Evolutionary conservation across 495 filamentous ascomycete genomes (phyloP), one percentile per base, ranked within the genome.

Genomic region (Penicillium lividum): DNA sequence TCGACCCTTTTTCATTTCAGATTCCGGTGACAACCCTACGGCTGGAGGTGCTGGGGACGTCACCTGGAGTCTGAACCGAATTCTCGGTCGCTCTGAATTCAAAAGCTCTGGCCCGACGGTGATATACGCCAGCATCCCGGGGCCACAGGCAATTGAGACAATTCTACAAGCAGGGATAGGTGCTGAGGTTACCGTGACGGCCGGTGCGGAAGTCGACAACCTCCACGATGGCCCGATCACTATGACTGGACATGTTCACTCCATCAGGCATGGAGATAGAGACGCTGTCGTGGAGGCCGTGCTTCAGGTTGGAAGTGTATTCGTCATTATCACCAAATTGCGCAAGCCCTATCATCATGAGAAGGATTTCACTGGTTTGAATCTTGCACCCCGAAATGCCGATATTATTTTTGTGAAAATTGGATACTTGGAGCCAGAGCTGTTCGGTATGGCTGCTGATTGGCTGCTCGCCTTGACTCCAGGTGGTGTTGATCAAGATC

Each of bases 391-490:
- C 10, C 77, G 81, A 1, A 60, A 68, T 4, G 71, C 76, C 9
- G 78, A 82, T 56, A 77, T 85, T 15, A 80, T 85, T 11, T 75
- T 85, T 16, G 80, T 84, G 6, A 85, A 85, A 68, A 85, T 85
- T 50, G 82, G 82, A 18, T 85, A 84, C 57, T 61, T 85, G 10
- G 82, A 85, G 60, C 82, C 82, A 15, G 80, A 85, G 40, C 61
- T 85, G 1, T 83, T 79, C 51, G 73, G 73, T 42, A 84, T 83
- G 80, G 81, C 82, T 0, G 64, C 69, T 10, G 80, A 80, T 51
- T 84, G 82, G 82, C 80, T 80, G 75, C 74, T 83, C 0, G 81
- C 65, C 8, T 68, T 84, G 11, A 83, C 81, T 1, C 80, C 80
- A 5, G 82, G 82, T 3, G 82, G 81, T 31, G 81, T 84, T 42